Evolutionary conservation across 441 rosid genomes (phyloP), one percentile per base, ranked within the genome.

Genomic region (Aquilaria agallochum): DNA sequence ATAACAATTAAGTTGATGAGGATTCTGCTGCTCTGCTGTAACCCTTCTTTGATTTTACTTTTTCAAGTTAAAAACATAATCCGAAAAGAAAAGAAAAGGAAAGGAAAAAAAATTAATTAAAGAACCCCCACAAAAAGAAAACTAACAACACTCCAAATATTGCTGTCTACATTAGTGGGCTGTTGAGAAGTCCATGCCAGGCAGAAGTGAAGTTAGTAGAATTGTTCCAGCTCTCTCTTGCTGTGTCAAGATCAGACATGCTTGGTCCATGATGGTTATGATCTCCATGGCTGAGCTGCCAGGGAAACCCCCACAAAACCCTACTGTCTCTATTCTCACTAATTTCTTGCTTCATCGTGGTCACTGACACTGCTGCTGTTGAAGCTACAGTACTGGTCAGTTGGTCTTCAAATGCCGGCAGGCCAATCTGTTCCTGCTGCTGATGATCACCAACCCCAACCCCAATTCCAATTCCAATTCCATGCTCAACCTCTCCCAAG

Each of bases 101-200:
- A 60, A n/a, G n/a, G n/a, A 68, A 68, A 64, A 53, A 65, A 42
- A 58, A 36, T 36, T 36, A 36, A 36, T 36, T 4, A 4, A 4
- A 60, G 59, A 56, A 57, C 45, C 63, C 58, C 71, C 58, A 53
- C 57, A 59, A 59, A 59, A 68, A 56, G 50, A 20, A 20, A 20
- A 20, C 27, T 57, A 60, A 67, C 64, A 68, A 59, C 69, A 68
- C 73, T 63, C 71, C n/a, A 55, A 62, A 50, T 66, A 9, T 58
- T 68, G 42, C 51, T 32, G 50, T 32, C 73, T 80, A 91, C 88
- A 92, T 80, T 65, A 90, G 74, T 55, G 95, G 85, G 68, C 80
- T 83, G 56, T 93, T 83, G 36, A 90, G 76, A 60, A 90, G 83
- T 56, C 92, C 97, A 62, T 84, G 80, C 96, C 97, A 92, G 62